phyloP scores from a whole-genome alignment of 2,329 filamentous ascomycete genomes.

The Ambrosiella cleistominuta region DNA sequence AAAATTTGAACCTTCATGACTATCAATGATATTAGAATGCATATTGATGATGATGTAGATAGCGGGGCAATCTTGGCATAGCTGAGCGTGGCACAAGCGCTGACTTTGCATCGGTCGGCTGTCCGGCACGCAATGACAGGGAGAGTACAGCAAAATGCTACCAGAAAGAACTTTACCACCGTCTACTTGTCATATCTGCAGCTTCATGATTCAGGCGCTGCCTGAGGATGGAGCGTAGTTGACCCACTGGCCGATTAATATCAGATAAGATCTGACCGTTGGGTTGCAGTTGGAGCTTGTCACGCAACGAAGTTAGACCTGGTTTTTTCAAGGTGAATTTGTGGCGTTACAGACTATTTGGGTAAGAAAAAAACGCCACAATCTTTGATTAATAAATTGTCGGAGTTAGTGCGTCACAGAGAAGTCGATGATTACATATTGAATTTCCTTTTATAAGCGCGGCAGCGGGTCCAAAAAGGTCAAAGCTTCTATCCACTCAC shows the following conservation, averaged over 20 bases:
- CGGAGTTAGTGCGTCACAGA: slow-evolving; percentile 5
- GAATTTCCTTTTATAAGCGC: background rate
- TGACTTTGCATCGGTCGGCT: background rate
- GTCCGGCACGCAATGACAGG: too few relatives aligned
- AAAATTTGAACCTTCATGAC: too few relatives aligned
- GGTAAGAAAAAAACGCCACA: background rate
- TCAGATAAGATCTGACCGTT: too few relatives aligned
- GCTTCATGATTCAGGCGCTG: too few relatives aligned
- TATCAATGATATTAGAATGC: background rate
- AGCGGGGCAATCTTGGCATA: slow-evolving; percentile 1
- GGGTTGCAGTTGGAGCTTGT: too few relatives aligned
- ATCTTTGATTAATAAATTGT: background rate
- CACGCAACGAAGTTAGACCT: too few relatives aligned
- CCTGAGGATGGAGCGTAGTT: too few relatives aligned
- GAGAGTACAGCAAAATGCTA: too few relatives aligned
- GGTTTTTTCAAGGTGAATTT: background rate
- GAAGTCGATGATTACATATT: background rate
- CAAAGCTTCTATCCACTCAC: slow-evolving; percentile 8
- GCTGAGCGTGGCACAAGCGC: background rate
- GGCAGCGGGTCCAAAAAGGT: slow-evolving; percentile 1
- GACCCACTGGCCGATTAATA: too few relatives aligned
- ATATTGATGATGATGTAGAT: slow-evolving; percentile 11
- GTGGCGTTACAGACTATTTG: background rate
- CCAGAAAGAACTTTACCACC: too few relatives aligned
- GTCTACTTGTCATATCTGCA: too few relatives aligned